These are phyloP conservation scores for Dorcoceras hygrometricum DNA, from an alignment of 257 asterid genomes.

Conservation along the genomic window DNA sequence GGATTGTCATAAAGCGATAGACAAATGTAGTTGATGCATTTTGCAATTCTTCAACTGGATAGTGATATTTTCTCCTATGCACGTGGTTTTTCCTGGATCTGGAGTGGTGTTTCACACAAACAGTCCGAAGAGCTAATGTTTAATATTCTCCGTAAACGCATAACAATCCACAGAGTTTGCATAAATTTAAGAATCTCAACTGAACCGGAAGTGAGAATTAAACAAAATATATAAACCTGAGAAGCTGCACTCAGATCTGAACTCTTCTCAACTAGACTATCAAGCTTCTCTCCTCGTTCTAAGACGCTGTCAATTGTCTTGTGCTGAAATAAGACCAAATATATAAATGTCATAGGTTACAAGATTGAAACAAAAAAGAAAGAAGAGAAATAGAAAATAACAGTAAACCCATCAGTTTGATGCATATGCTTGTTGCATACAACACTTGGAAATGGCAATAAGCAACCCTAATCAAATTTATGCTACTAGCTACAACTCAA, in stretches of 20 bases:
- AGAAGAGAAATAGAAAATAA: neutral
- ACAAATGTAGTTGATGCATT: too few relatives aligned
- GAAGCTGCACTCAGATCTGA: slow-evolving; percentile 97
- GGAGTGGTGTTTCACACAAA: neutral
- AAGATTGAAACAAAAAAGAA: neutral
- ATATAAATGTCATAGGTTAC: slow-evolving; percentile 7
- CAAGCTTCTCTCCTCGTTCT: slow-evolving; percentile 88
- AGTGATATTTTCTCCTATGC: neutral
- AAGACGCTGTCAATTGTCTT: slow-evolving; percentile 92
- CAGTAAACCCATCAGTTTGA: neutral
- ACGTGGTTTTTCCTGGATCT: neutral
- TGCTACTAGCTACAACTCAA: neutral
- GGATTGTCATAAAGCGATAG: neutral
- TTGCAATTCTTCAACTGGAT: neutral
- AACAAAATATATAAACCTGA: slow-evolving; percentile 49
- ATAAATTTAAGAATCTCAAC: neutral
- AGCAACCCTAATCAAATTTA: neutral
- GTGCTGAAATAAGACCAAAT: slow-evolving; percentile 53
- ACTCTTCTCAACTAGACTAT: slow-evolving; percentile 93
- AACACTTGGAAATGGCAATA: neutral
- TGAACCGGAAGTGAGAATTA: neutral
- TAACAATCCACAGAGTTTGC: neutral
- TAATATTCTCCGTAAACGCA: too few relatives aligned
- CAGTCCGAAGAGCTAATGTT: neutral
- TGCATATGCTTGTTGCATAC: neutral